These are phyloP conservation scores for Clavulina sp. DNA, from an alignment of 768 basidiomycete genomes.

Conservation along the genomic window DNA sequence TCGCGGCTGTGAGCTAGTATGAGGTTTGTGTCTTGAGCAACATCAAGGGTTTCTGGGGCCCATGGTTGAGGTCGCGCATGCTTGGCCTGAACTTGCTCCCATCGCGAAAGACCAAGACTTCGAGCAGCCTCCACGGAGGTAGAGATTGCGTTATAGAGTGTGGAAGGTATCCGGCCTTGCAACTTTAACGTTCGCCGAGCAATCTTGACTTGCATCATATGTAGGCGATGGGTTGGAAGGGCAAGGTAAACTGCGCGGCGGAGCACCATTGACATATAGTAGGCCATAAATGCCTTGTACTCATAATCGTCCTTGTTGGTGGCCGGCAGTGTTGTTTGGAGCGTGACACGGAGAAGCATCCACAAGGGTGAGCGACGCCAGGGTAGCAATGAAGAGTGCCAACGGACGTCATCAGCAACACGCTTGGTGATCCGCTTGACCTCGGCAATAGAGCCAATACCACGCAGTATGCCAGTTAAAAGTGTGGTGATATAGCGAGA, in stretches of 20 bases:
- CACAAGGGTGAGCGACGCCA: conserved; percentile 37
- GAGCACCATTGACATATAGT: conserved; percentile 21
- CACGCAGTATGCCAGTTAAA: conserved; percentile 30
- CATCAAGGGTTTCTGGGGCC: not conserved
- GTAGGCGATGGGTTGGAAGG: conserved; percentile 17
- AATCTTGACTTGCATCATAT: conserved; percentile 14
- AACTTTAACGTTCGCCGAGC: too few relatives aligned
- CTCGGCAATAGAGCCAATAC: conserved; percentile 19
- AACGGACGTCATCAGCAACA: conserved; percentile 30
- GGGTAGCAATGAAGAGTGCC: conserved; percentile 22
- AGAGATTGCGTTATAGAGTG: too few relatives aligned
- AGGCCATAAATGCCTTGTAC: conserved; percentile 36
- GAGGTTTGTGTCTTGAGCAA: conserved; percentile 1
- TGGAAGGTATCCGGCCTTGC: too few relatives aligned
- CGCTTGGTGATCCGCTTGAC: conserved; percentile 24
- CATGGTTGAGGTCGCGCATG: not conserved
- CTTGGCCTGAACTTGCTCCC: not conserved
- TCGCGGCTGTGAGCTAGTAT: not conserved
- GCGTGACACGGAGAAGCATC: conserved; percentile 30
- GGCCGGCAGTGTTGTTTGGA: conserved; percentile 24
- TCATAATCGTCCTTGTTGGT: too few relatives aligned
- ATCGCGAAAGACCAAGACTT: too few relatives aligned
- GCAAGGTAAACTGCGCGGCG: conserved; percentile 12
- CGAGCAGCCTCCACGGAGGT: too few relatives aligned
- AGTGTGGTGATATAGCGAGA: conserved; percentile 34